Conservation (phyloP, 192 early-diverging fungal species). For the Endogone sp. region DNA sequence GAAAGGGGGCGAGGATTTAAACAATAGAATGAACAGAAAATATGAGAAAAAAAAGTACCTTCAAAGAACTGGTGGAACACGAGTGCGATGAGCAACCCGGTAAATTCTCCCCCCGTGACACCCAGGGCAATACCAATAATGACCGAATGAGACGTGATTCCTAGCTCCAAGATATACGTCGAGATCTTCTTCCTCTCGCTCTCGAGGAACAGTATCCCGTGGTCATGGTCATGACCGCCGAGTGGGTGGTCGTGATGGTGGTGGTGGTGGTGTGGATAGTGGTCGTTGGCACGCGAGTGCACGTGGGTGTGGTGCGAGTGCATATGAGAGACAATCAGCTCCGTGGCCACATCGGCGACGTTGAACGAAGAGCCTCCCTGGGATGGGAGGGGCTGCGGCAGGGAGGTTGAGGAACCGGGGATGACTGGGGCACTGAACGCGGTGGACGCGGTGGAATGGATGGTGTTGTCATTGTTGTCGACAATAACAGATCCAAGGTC, state of each 20-base stretch:
- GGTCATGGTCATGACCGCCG: slow-evolving; percentile 10
- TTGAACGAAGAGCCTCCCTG: too few species aligned
- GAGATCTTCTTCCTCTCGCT: slow-evolving; percentile 40
- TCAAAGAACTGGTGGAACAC: slow-evolving; percentile 12
- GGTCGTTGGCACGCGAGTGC: slow-evolving; percentile 3
- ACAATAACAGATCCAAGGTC: neutral
- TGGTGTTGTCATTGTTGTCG: neutral
- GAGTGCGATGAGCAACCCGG: slow-evolving; percentile 52
- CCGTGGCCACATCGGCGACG: slow-evolving; percentile 7
- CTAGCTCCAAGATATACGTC: slow-evolving; percentile 73
- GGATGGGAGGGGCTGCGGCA: too few species aligned
- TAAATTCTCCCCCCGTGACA: slow-evolving; percentile 53
- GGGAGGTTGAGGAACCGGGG: too few species aligned
- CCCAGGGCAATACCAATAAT: slow-evolving; percentile 73
- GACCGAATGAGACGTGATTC: slow-evolving; percentile 73
- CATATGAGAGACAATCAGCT: slow-evolving; percentile 8
- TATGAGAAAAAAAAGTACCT: slow-evolving; percentile 1
- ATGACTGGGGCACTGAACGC: too few species aligned
- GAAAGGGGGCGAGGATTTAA: neutral
- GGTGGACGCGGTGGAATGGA: neutral
- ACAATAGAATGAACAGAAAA: neutral
- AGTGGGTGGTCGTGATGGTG: slow-evolving; percentile 4
- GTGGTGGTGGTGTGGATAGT: slow-evolving; percentile 13
- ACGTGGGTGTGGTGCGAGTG: slow-evolving; percentile 14
- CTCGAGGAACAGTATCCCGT: slow-evolving; percentile 17